A percentile compares a stretch with the other conserved stretches of the same genome.
These are phyloP conservation scores for Tetradesmus lagerheimii DNA, from an alignment of 139 green algal genomes.

Conservation along the genomic window DNA sequence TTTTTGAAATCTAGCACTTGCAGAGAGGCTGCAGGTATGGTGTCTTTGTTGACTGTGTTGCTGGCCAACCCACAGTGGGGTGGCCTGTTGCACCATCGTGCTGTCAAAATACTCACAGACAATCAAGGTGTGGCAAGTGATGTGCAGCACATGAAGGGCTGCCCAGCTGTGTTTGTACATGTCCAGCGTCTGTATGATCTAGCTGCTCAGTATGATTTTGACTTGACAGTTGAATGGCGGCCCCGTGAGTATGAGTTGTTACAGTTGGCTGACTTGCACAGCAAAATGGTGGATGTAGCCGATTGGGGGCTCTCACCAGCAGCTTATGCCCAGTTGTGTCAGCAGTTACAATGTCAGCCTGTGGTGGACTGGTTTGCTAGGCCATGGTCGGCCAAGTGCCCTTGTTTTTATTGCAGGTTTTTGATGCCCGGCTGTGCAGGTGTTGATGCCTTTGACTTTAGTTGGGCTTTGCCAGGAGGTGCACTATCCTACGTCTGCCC, in stretches of 20 bases:
- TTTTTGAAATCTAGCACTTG: slow-evolving; percentile 10
- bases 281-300: slow-evolving; percentile 21
- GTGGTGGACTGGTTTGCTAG: slow-evolving; percentile 35
- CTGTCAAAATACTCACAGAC: slow-evolving; percentile 22
- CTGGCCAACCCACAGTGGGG: background rate
- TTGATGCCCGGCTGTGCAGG: slow-evolving; percentile 5
- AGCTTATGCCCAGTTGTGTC: background rate
- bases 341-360: background rate
- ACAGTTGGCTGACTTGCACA: slow-evolving; percentile 23
- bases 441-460: slow-evolving; percentile 27
- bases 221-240: slow-evolving; percentile 19
- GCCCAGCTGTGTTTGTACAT: background rate
- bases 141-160: slow-evolving; percentile 12
- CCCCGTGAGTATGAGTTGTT: slow-evolving; percentile 6
- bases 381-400: slow-evolving; percentile 21
- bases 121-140: slow-evolving; percentile 11
- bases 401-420: background rate
- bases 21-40: slow-evolving; percentile 15
- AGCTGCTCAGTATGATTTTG: slow-evolving; percentile 7
- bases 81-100: background rate
- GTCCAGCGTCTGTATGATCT: slow-evolving; percentile 12
- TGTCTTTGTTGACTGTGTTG: background rate
- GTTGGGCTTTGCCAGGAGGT: background rate
- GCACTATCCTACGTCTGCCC: background rate
- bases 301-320: slow-evolving; percentile 1